phyloP scores from a whole-genome alignment of 2,329 filamentous ascomycete species.

The Sporothrix curviconia region DNA sequence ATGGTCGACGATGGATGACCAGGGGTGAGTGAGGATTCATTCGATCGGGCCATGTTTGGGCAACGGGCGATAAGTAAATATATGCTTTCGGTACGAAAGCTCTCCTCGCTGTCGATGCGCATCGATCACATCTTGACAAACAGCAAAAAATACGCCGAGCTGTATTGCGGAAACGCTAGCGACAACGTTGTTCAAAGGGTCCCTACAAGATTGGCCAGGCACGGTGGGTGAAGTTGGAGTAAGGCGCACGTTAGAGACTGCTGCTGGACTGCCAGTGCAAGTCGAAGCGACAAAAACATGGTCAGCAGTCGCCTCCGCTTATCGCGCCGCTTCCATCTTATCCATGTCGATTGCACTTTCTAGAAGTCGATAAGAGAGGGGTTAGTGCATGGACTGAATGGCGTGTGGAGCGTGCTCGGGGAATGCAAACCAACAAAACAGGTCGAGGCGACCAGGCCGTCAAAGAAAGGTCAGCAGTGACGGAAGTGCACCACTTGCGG shows the following conservation, averaged over 20 bases:
- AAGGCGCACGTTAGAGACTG: too few species aligned
- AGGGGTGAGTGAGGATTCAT: neutral
- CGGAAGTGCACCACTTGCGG: neutral
- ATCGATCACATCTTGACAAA: too few species aligned
- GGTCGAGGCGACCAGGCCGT: constrained; percentile 6
- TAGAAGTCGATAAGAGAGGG: neutral
- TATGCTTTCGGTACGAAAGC: neutral
- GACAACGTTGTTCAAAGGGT: too few species aligned
- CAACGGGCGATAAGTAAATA: neutral
- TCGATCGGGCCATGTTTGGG: neutral
- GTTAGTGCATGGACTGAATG: too few species aligned
- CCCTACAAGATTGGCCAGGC: too few species aligned
- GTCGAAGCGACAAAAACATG: neutral
- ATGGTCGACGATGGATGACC: neutral
- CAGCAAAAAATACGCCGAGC: too few species aligned
- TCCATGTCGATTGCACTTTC: neutral
- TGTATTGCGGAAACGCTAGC: too few species aligned
- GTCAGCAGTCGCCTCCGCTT: constrained; percentile 4
- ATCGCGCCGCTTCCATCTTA: neutral
- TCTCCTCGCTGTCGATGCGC: too few species aligned
- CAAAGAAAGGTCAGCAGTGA: neutral
- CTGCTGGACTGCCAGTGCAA: neutral
- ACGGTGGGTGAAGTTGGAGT: neutral
- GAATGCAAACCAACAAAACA: neutral
- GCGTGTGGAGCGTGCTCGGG: too few species aligned